A percentile compares a stretch with the other conserved stretches of the same genome.
Conservation (phyloP, 371 early-diverging fungal species). For the Mucor lusitanicus region DNA sequence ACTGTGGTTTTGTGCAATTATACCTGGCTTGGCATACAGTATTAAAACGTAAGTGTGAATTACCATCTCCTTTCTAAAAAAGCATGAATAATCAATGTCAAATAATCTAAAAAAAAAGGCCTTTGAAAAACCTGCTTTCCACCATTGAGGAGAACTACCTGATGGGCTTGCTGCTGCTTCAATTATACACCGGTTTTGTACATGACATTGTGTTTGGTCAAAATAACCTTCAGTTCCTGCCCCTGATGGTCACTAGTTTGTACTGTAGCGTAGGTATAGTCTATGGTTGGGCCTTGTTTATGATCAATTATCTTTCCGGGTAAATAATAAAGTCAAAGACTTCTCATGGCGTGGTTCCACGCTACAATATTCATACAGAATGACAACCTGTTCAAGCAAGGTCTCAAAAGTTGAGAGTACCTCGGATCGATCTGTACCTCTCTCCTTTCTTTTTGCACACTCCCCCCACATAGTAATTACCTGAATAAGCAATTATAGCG, state of each 20-base stretch:
- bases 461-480: too few relatives aligned
- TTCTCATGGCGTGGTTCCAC: background rate
- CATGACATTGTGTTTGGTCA: conserved; percentile 59
- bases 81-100: background rate
- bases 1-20: conserved; percentile 59
- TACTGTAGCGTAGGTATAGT: conserved; percentile 78
- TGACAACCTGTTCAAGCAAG: too few relatives aligned
- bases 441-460: too few relatives aligned
- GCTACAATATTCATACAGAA: background rate
- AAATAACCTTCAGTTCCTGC: conserved; percentile 70
- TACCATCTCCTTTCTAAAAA: conserved; percentile 4
- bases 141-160: conserved; percentile 66
- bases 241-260: conserved; percentile 81
- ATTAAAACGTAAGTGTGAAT: conserved; percentile 35
- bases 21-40: conserved; percentile 50
- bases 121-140: conserved; percentile 29
- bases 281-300: conserved; percentile 71
- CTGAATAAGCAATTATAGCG: too few relatives aligned
- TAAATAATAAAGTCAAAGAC: background rate
- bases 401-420: background rate
- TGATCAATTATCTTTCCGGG: conserved; percentile 26
- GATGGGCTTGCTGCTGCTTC: conserved; percentile 64
- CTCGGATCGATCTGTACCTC: too few relatives aligned
- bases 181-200: conserved; percentile 57
- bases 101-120: conserved; percentile 22